phyloP scores from a whole-genome alignment of 1,284 basidiomycete species.

The Mycena sp. region DNA sequence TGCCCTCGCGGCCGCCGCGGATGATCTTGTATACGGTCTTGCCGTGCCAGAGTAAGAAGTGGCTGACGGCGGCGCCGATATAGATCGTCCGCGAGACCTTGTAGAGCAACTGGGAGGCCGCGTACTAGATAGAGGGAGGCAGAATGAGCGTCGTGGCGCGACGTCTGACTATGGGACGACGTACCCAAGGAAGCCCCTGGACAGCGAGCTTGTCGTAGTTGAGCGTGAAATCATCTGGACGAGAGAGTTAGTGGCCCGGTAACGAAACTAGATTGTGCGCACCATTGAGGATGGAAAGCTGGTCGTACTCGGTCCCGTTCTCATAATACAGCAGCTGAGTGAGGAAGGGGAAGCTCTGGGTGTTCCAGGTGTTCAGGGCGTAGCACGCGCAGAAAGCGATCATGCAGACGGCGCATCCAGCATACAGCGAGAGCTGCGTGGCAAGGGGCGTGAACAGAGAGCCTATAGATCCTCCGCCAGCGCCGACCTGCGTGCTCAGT shows the following conservation, averaged over 20 bases:
- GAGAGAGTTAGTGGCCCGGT: background rate
- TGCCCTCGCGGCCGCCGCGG: constrained; percentile 32
- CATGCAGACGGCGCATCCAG: constrained; percentile 51
- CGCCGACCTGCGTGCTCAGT: constrained; percentile 34
- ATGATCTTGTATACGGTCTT: constrained; percentile 44
- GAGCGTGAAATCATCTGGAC: constrained; percentile 48
- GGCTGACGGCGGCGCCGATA: constrained; percentile 46
- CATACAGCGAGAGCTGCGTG: constrained; percentile 52
- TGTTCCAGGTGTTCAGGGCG: constrained; percentile 45
- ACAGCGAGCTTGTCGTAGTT: constrained; percentile 50
- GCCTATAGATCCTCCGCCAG: constrained; percentile 48
- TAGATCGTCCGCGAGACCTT: constrained; percentile 43
- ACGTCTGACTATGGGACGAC: background rate
- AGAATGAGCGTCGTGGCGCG: background rate
- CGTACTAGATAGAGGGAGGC: constrained; percentile 34
- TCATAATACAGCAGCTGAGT: constrained; percentile 45
- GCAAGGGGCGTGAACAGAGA: constrained; percentile 56
- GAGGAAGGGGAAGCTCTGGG: constrained; percentile 58
- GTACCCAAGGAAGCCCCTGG: constrained; percentile 55
- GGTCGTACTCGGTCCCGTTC: constrained; percentile 45
- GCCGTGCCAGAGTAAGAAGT: constrained; percentile 53
- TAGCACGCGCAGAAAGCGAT: constrained; percentile 32
- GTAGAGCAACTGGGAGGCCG: constrained; percentile 42
- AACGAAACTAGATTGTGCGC: background rate
- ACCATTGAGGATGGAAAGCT: constrained; percentile 41